Conservation (phyloP, 495 filamentous ascomycete genomes). For the Platismatia glauca region DNA sequence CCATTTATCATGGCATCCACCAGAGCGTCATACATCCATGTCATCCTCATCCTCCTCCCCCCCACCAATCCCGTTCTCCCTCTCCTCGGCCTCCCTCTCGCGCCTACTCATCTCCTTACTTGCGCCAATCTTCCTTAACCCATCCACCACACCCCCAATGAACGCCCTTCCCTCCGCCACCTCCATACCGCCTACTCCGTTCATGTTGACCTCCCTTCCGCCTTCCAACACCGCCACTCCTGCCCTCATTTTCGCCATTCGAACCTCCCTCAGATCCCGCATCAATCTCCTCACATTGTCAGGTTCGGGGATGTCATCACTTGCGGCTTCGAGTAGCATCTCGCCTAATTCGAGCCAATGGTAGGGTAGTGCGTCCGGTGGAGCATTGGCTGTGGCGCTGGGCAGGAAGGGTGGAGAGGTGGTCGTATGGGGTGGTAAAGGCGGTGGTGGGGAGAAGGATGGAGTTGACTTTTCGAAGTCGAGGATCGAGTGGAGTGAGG, state of each 20-base stretch:
- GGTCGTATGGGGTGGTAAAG: slow-evolving; percentile 42
- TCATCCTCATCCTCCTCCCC: slow-evolving; percentile 30
- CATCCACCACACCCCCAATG: slow-evolving; percentile 77
- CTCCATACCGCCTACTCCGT: slow-evolving; percentile 86
- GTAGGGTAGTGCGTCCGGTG: slow-evolving; percentile 66
- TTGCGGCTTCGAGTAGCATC: slow-evolving; percentile 71
- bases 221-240: slow-evolving; percentile 57
- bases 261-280: slow-evolving; percentile 76
- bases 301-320: slow-evolving; percentile 72
- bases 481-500: slow-evolving; percentile 65
- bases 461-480: slow-evolving; percentile 64
- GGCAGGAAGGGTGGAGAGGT: slow-evolving; percentile 55
- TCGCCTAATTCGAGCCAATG: slow-evolving; percentile 90
- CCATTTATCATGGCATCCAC: not conserved
- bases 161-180: slow-evolving; percentile 79
- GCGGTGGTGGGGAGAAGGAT: slow-evolving; percentile 67
- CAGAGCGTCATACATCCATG: slow-evolving; percentile 25
- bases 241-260: slow-evolving; percentile 79
- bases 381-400: slow-evolving; percentile 48
- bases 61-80: slow-evolving; percentile 23
- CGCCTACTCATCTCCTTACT: slow-evolving; percentile 47
- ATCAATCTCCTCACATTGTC: slow-evolving; percentile 67
- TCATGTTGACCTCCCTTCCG: slow-evolving; percentile 58
- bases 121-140: slow-evolving; percentile 59
- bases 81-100: slow-evolving; percentile 46